Evolutionary conservation across 2,329 filamentous ascomycete genomes (phyloP), one percentile per base, ranked within the genome.

Genomic region (Daldinia sp.): DNA sequence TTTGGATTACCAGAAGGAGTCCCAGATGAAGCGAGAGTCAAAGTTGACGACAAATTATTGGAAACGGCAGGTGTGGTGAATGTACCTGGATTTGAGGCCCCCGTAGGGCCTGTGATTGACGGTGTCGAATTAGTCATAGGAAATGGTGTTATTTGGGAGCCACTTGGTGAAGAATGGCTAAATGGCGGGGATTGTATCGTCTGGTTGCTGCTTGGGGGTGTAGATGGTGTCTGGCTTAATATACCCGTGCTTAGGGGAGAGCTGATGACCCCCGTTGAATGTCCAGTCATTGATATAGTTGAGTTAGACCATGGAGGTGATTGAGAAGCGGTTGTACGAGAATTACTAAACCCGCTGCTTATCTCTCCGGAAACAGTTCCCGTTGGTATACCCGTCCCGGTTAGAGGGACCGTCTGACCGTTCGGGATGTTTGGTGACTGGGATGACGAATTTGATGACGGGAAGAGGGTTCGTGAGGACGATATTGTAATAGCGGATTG

Each of bases 231-330:
- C 8, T 27, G 41, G 8, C 50, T 39, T 10, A 39, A 25, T 17
- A 48, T 11, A 2, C 41, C 58, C 13, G 57, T 57, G 6, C 55
- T 53, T 13, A 35, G 27, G 23, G 32, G 15, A 34, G 55, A 54
- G 11, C 41, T 41, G 9, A 60, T 41, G 1, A 52, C 43, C 23
- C 43, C 10, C 3, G 34, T 60, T 32, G 66, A 67, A 37, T 58
- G 58, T n/a, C 59, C 48, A 23, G 23, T 50, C 3, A 43, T 32
- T 30, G 58, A 19, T n/a, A 49, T 15, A 17, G 67, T 71, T 25
- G 66, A 68, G 41, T 71, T 71, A 4, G 65, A 43, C 21, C 66
- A 70, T 8, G 64, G 62, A n/a, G 58, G 63, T 30, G 60, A 54
- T 25, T 35, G 29, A 21, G 61, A 41, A 54, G 51, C 15, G 23